phyloP scores from a whole-genome alignment of 257 asterid species.

The Verbascum thapsus region DNA sequence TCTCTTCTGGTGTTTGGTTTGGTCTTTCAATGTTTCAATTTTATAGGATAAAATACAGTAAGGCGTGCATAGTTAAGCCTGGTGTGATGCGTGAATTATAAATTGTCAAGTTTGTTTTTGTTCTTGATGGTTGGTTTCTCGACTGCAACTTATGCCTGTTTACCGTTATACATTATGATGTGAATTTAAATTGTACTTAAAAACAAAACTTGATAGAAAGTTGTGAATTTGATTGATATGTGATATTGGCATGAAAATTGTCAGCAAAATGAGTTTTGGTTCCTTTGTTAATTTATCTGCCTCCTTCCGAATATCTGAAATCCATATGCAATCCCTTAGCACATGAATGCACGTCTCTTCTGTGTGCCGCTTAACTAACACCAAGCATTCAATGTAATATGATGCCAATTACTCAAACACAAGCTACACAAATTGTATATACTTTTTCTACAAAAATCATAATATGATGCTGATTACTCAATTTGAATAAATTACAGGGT shows the following conservation, averaged over 20 bases:
- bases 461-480: too few relatives aligned
- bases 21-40: conserved; percentile 19
- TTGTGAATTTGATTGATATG: not conserved
- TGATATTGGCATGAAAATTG: not conserved
- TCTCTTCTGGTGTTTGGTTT: conserved; percentile 12
- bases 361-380: too few relatives aligned
- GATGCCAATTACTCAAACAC: too few relatives aligned
- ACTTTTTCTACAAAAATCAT: too few relatives aligned
- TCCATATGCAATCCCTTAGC: not conserved
- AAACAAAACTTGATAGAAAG: conserved; percentile 6
- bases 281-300: not conserved
- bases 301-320: too few relatives aligned
- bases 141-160: conserved; percentile 21
- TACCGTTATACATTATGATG: conserved; percentile 16
- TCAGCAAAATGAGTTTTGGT: not conserved
- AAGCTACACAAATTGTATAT: too few relatives aligned
- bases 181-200: conserved; percentile 21
- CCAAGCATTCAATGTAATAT: too few relatives aligned
- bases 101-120: not conserved
- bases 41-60: conserved; percentile 45
- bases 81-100: conserved; percentile 43
- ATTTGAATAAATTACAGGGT: too few relatives aligned
- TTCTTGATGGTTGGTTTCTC: conserved; percentile 31
- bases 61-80: conserved; percentile 5
- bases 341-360: too few relatives aligned